Conservation (phyloP, 495 filamentous ascomycete species). For the Neurospora sp. region DNA sequence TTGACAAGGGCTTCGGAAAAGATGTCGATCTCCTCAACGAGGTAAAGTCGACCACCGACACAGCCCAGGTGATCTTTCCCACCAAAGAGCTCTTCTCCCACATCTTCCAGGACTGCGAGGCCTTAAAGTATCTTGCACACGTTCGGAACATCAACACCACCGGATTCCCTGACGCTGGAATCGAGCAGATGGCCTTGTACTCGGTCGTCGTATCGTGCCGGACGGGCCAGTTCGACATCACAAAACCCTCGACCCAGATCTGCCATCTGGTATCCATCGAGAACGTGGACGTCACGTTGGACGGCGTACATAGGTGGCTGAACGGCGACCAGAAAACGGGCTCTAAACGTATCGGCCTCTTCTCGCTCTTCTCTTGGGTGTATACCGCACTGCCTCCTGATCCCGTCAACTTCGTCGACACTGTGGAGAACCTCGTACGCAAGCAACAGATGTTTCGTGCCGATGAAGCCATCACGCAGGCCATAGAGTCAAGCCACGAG, state of each 20-base stretch:
- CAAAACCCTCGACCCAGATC: conserved; percentile 7
- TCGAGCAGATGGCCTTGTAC: conserved; percentile 21
- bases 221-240: conserved; percentile 18
- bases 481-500: not conserved
- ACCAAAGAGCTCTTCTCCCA: not conserved
- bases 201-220: conserved; percentile 28
- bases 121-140: conserved; percentile 30
- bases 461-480: too few species aligned
- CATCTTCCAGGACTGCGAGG: too few species aligned
- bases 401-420: conserved; percentile 22
- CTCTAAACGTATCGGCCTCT: conserved; percentile 23
- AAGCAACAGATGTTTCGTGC: too few species aligned
- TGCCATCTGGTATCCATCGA: conserved; percentile 34
- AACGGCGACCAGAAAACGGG: too few species aligned
- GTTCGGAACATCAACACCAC: conserved; percentile 31
- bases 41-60: too few species aligned
- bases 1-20: conserved; percentile 1
- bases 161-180: conserved; percentile 25
- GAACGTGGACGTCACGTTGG: not conserved
- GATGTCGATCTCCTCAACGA: conserved; percentile 2
- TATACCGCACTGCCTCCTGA: conserved; percentile 31
- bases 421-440: not conserved
- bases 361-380: conserved; percentile 36
- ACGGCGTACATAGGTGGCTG: not conserved
- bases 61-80: conserved; percentile 15